Conservation (phyloP, 352 stramenopile genomes). For the Phytophthora lateralis region DNA sequence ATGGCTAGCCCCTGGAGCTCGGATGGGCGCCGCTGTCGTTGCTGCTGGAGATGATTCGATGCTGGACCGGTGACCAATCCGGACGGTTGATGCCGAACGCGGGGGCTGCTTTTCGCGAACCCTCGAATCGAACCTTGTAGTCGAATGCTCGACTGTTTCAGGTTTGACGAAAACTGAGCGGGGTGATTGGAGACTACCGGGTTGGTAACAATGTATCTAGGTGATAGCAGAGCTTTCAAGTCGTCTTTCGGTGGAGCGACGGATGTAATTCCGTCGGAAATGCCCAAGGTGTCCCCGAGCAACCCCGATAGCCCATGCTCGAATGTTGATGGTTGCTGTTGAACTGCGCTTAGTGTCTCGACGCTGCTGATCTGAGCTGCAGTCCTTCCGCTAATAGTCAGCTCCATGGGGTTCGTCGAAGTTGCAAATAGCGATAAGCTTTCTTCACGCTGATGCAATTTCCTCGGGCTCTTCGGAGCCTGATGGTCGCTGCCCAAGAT, state of each 20-base stretch:
- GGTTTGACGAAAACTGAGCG: constrained; percentile 12
- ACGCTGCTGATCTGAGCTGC: constrained; percentile 3
- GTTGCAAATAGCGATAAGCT: constrained; percentile 4
- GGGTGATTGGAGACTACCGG: constrained; percentile 9
- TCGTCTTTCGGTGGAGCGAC: constrained; percentile 7
- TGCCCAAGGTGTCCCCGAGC: background rate
- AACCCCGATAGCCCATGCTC: background rate
- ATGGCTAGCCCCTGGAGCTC: constrained; percentile 18
- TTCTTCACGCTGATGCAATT: constrained; percentile 18
- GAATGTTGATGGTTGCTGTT: constrained; percentile 12
- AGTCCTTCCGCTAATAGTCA: constrained; percentile 28
- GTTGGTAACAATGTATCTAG: constrained; percentile 27
- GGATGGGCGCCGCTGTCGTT: constrained; percentile 17
- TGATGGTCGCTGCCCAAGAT: constrained; percentile 22
- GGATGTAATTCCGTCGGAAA: background rate
- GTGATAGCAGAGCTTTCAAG: constrained; percentile 29
- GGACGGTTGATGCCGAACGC: constrained; percentile 21
- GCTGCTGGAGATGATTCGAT: constrained; percentile 3
- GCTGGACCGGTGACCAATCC: constrained; percentile 10
- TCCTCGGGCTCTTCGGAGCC: constrained; percentile 5
- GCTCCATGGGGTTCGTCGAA: background rate
- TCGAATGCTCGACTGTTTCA: constrained; percentile 26
- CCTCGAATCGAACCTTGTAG: constrained; percentile 24
- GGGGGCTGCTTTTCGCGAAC: constrained; percentile 14
- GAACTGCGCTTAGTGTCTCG: constrained; percentile 8